Evolutionary conservation across 2,329 filamentous ascomycete genomes (phyloP).

Genomic region (Corynespora cassiicola): DNA sequence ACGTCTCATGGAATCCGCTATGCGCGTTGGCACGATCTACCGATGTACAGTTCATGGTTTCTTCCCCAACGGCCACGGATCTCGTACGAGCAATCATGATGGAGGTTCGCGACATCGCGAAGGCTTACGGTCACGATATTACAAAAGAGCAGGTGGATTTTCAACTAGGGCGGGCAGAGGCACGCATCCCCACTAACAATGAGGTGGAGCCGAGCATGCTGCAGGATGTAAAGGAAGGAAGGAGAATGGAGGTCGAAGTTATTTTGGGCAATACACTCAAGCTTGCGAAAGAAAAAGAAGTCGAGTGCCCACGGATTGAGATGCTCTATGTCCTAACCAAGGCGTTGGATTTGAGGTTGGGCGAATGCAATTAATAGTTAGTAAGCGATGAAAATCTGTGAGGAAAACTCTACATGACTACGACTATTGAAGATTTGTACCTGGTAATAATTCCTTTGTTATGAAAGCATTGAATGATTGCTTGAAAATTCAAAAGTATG

Average conservation of each 20-base stretch:
- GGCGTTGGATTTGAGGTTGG: constrained; percentile 47
- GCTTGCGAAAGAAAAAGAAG: constrained; percentile 47
- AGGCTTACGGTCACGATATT: constrained; percentile 49
- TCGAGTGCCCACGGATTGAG: constrained; percentile 51
- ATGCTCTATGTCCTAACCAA: constrained; percentile 55
- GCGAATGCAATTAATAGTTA: too few relatives aligned
- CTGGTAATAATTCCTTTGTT: too few relatives aligned
- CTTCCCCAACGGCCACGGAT: constrained; percentile 44
- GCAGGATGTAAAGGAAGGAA: constrained; percentile 51
- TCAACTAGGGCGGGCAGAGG: constrained; percentile 47
- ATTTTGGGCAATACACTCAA: constrained; percentile 57
- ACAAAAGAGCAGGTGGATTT: constrained; percentile 44
- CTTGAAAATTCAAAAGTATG: too few relatives aligned
- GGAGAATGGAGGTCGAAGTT: constrained; percentile 58
- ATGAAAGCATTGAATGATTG: too few relatives aligned
- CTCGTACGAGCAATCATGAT: constrained; percentile 52
- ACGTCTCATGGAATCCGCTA: constrained; percentile 67
- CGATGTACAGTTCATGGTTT: constrained; percentile 58
- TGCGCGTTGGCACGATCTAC: constrained; percentile 63
- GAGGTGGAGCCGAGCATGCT: constrained; percentile 60
- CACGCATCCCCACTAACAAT: constrained; percentile 38
- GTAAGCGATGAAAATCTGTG: too few relatives aligned
- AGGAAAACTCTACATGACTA: too few relatives aligned
- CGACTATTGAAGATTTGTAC: too few relatives aligned
- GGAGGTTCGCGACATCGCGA: constrained; percentile 52